Conservation (phyloP, 441 rosid species). For the Erodium chrysanthum region DNA sequence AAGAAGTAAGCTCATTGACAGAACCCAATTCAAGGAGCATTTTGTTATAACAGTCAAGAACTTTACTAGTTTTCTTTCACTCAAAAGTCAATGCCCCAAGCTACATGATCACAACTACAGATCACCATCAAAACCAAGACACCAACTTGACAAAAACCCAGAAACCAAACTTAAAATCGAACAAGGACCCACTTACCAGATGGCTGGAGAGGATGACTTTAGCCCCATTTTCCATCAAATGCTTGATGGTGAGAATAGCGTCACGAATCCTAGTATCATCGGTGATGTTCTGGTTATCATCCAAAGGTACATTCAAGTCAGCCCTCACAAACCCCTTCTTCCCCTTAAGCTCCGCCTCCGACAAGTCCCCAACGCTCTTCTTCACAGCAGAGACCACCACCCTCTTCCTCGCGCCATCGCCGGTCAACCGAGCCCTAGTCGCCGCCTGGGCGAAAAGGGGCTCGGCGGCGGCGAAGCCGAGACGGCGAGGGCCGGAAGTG, state of each 20-base stretch:
- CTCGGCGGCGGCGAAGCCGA: too few species aligned
- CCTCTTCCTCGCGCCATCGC: background rate
- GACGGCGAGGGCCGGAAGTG: too few species aligned
- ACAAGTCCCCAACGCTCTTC: constrained; percentile 64
- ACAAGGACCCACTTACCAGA: constrained; percentile 30
- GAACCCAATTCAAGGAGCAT: background rate
- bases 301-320: constrained; percentile 92
- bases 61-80: too few species aligned
- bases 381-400: constrained; percentile 22
- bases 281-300: constrained; percentile 69
- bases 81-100: too few species aligned
- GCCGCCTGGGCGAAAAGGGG: too few species aligned
- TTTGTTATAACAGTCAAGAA: too few species aligned
- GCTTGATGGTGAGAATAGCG: constrained; percentile 86
- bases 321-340: constrained; percentile 87
- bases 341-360: constrained; percentile 78
- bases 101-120: background rate
- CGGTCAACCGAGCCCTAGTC: too few species aligned
- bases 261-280: constrained; percentile 89
- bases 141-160: background rate
- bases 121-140: background rate
- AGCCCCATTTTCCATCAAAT: constrained; percentile 56
- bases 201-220: constrained; percentile 69
- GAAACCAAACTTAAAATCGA: background rate
- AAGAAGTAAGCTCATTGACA: background rate